These are phyloP conservation scores for Brassica nigra DNA, from an alignment of 345 rosid genomes.

Conservation along the genomic window DNA sequence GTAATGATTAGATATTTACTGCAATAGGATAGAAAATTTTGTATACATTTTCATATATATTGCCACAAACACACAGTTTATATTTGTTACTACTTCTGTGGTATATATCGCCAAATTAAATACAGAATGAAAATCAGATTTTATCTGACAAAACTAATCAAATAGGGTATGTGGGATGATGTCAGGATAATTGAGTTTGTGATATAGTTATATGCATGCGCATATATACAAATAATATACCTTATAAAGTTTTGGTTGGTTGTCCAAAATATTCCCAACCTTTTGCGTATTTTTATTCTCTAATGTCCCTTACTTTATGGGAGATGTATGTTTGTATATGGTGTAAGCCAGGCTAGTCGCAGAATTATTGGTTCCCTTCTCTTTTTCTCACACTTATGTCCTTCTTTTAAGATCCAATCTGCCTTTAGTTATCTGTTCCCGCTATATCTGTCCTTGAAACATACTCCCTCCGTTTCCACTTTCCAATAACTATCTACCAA, in stretches of 20 bases:
- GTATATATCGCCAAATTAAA: no score
- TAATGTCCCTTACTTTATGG: conserved; percentile 34
- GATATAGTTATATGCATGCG: conserved; percentile 27
- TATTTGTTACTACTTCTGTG: no score
- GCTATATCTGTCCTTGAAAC: background rate
- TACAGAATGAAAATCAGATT: no score
- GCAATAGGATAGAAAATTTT: no score
- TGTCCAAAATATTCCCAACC: conserved; percentile 37
- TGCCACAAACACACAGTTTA: no score
- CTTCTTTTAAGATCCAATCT: background rate
- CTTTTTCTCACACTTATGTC: background rate
- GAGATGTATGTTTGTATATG: conserved; percentile 18
- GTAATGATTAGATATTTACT: background rate
- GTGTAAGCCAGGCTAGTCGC: conserved; percentile 10
- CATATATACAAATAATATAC: background rate
- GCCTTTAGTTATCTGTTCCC: background rate
- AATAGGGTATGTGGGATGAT: conserved; percentile 13
- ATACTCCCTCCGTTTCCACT: no score
- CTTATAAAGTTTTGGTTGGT: conserved; percentile 27
- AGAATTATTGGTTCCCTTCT: background rate
- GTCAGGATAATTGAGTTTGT: conserved; percentile 9
- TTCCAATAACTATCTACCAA: no score
- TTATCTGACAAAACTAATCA: background rate
- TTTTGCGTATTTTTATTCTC: conserved; percentile 11
- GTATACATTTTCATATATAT: no score